These are phyloP conservation scores for Quercus glauca DNA, from an alignment of 306 rosid species.

Conservation along the genomic window DNA sequence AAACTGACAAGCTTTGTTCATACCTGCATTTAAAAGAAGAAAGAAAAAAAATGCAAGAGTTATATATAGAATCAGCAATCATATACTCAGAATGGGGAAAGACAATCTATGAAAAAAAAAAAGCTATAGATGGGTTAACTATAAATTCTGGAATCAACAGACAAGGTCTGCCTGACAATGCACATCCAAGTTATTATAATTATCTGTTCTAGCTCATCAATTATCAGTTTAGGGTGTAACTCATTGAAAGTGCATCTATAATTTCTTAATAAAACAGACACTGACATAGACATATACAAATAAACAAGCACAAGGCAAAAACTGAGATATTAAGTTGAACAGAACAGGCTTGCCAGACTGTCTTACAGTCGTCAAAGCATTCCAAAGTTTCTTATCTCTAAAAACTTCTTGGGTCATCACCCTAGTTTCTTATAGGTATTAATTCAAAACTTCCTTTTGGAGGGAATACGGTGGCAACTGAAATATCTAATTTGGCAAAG, in stretches of 20 bases:
- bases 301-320: background rate
- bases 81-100: background rate
- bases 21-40: constrained; percentile 45
- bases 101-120: background rate
- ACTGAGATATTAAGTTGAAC: background rate
- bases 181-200: background rate
- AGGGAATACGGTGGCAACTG: background rate
- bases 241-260: background rate
- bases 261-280: background rate
- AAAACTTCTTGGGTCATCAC: background rate
- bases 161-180: background rate
- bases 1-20: constrained; percentile 80
- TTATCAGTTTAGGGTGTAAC: background rate
- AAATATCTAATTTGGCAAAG: background rate
- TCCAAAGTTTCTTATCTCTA: background rate
- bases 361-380: background rate
- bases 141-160: background rate
- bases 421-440: background rate
- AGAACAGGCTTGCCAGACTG: background rate
- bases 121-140: background rate
- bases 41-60: constrained; percentile 16
- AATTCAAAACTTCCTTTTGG: background rate
- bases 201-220: background rate
- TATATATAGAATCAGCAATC: constrained; percentile 10
- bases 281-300: too few species aligned